Evolutionary conservation across 768 basidiomycete species (phyloP).

Genomic region (Agrocybe pediades): DNA sequence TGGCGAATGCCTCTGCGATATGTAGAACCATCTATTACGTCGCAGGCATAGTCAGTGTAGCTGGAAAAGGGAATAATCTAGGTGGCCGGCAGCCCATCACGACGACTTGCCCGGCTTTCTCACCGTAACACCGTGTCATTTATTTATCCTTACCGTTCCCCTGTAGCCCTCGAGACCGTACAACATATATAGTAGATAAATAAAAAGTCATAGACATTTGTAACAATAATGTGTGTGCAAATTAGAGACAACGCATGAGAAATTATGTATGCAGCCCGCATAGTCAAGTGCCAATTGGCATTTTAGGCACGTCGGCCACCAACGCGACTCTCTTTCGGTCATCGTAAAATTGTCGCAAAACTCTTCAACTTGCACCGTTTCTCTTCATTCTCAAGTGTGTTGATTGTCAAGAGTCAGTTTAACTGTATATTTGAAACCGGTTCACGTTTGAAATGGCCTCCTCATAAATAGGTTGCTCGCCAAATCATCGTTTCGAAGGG

Average conservation of each 20-base stretch:
- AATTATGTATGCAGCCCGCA: neutral
- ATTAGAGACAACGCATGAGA: neutral
- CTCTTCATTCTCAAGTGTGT: too few relatives aligned
- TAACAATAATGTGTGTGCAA: neutral
- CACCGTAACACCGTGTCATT: neutral
- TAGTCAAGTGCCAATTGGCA: neutral
- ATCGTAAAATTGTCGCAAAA: slow-evolving; percentile 13
- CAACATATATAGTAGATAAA: neutral
- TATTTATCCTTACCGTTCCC: too few relatives aligned
- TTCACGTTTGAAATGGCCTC: too few relatives aligned
- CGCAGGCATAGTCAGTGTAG: slow-evolving; percentile 4
- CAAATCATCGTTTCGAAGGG: slow-evolving; percentile 1
- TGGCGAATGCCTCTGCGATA: slow-evolving; percentile 26
- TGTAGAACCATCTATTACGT: slow-evolving; percentile 27
- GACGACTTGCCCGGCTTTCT: neutral
- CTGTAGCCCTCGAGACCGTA: too few relatives aligned
- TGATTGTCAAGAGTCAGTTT: too few relatives aligned
- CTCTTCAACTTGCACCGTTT: neutral
- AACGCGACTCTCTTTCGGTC: slow-evolving; percentile 16
- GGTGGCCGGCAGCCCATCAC: neutral
- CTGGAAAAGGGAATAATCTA: neutral
- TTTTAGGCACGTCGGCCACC: slow-evolving; percentile 5
- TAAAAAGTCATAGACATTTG: too few relatives aligned
- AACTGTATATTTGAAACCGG: too few relatives aligned
- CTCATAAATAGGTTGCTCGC: neutral